Evolutionary conservation across 176 grass and related monocot species (phyloP).

Genomic region (Aegilops tauschii): DNA sequence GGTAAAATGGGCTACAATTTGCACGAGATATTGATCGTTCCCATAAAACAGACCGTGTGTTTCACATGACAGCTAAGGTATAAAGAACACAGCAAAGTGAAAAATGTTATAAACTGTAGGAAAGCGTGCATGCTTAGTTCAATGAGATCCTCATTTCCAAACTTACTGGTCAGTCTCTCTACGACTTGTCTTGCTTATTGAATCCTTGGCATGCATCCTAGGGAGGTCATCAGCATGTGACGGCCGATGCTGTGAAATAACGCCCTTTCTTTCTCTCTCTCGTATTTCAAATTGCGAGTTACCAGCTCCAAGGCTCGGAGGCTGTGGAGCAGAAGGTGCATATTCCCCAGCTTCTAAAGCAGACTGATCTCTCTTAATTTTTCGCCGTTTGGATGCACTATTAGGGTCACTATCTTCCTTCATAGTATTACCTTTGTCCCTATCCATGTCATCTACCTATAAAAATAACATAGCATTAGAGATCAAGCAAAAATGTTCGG

Average conservation of each 20-base stretch:
- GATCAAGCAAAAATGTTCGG: slow-evolving; percentile 5
- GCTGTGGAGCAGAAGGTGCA: slow-evolving; percentile 56
- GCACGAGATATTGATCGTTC: background rate
- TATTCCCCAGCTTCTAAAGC: slow-evolving; percentile 83
- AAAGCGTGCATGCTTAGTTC: slow-evolving; percentile 27
- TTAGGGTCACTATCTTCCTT: slow-evolving; percentile 83
- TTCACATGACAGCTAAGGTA: background rate
- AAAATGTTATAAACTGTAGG: background rate
- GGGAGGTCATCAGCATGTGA: slow-evolving; percentile 66
- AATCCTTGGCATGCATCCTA: slow-evolving; percentile 85
- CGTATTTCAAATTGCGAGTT: slow-evolving; percentile 54
- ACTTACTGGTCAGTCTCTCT: slow-evolving; percentile 93
- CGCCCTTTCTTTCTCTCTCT: slow-evolving; percentile 86
- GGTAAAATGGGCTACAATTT: background rate
- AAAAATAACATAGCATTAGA: slow-evolving; percentile 21
- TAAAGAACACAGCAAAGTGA: background rate
- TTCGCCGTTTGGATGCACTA: slow-evolving; percentile 71
- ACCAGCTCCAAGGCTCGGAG: slow-evolving; percentile 42
- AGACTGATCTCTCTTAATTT: slow-evolving; percentile 68
- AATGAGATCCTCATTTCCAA: slow-evolving; percentile 28
- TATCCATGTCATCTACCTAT: slow-evolving; percentile 86
- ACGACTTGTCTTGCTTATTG: slow-evolving; percentile 74
- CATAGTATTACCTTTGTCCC: slow-evolving; percentile 58
- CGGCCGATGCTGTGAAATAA: slow-evolving; percentile 58
- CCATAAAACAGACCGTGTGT: background rate